Base-by-base conservation (phyloP, 257 asterid species). In the Verbena officinalis region DNA sequence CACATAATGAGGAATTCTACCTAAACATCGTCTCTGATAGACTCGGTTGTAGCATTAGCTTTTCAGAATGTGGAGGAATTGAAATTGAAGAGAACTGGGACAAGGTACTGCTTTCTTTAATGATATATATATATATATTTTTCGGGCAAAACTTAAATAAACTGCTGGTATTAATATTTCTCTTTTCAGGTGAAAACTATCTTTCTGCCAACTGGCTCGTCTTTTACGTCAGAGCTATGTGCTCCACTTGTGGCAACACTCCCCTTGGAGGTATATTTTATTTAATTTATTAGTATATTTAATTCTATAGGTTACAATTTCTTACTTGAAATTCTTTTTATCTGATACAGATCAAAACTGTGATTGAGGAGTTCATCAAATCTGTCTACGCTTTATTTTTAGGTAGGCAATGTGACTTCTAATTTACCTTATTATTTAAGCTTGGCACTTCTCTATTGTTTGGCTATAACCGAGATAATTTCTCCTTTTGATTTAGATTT, bases 71-170 rank as follows among this genome's bases (percentile, higher is more conserved):
- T 21, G 96, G 96, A 71, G 96, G 98, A 78, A 83, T 92, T 48
- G 98, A 92, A 11, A 92, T 92, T 21, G 98, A 92, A 78, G 96
- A 92, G 79, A 92, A 92, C 72, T 92, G 98, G 96, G 98, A 92
- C 70, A 92, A 92, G 97, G 96, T 90, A 69, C 23, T 16, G 5
- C 7, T 36, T 36, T 36, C 7, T 36, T 36, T 36, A 2, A 2
- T 36, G 3, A 1, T 36, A 2, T 36, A 2, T 36, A 2, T 36
- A 4, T 2, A 36, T 44, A 5, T 44, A 15, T 4, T 49, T 66
- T n/a, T 17, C 21, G 7, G 2, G 3, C 15, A n/a, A 44, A 44
- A 2, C 49, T 45, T 19, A 44, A 43, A 62, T 33, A 40, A 55
- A 30, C n/a, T 51, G 55, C 7, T 6, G n/a, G 15, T 52, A 44